Percentiles rank a stretch among this genome's conserved stretches.
Evolutionary conservation across 208 protist genomes (phyloP).

Genomic region (Wallacemonas collosoma): DNA sequence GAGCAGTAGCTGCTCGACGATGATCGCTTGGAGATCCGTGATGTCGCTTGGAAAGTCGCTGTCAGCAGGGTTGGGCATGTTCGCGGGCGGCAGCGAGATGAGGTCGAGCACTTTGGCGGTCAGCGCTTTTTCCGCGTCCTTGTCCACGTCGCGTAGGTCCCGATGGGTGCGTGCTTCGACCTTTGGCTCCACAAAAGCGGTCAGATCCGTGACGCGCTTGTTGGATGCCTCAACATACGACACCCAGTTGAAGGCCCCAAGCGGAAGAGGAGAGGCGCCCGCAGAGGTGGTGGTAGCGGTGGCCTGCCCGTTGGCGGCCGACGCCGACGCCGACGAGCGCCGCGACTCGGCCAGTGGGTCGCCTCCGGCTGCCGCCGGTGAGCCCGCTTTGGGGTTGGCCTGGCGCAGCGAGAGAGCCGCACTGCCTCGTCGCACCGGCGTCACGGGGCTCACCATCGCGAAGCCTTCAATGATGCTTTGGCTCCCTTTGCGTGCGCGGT

Average conservation of each 20-base stretch:
- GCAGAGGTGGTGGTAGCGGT: background rate
- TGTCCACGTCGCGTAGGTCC: conserved; percentile 62
- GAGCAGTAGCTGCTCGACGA: conserved; percentile 86
- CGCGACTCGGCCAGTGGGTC: too few relatives aligned
- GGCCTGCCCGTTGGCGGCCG: too few relatives aligned
- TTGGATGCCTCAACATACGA: conserved; percentile 27
- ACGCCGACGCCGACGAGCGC: too few relatives aligned
- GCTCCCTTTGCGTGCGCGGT: conserved; percentile 59
- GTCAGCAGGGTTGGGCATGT: conserved; percentile 61
- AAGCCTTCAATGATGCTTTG: conserved; percentile 57
- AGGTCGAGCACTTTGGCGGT: conserved; percentile 55
- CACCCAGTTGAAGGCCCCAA: conserved; percentile 47
- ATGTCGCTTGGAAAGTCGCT: conserved; percentile 76
- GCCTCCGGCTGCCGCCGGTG: conserved; percentile 13
- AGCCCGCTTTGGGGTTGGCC: conserved; percentile 1
- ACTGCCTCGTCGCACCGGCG: conserved; percentile 24
- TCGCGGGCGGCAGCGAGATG: conserved; percentile 51
- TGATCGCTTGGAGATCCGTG: conserved; percentile 74
- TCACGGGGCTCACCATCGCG: conserved; percentile 14
- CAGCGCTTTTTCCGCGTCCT: conserved; percentile 74
- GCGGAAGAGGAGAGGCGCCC: conserved; percentile 1
- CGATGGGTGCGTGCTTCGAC: conserved; percentile 13
- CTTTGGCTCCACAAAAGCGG: background rate
- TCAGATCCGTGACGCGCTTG: conserved; percentile 18
- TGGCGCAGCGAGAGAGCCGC: background rate